A percentile compares a stretch with the other conserved stretches of the same genome.
Evolutionary conservation across 2,329 filamentous ascomycete genomes (phyloP).

Genomic region (Boeremia lycopersici): DNA sequence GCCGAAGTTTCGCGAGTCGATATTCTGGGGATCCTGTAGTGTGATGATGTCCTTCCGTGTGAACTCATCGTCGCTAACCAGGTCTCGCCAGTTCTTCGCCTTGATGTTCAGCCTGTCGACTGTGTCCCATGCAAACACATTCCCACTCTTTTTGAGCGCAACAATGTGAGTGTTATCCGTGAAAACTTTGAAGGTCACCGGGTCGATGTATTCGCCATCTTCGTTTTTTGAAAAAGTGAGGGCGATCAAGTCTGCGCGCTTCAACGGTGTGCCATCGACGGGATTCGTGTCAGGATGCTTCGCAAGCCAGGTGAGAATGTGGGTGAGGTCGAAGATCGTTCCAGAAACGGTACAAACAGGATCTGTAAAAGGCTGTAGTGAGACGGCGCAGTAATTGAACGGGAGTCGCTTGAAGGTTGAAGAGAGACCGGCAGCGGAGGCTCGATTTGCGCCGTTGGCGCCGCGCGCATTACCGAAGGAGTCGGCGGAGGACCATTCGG

Average conservation of each 20-base stretch:
- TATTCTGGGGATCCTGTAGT: slow-evolving; percentile 92
- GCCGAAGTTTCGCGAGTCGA: slow-evolving; percentile 79
- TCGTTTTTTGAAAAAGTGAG: slow-evolving; percentile 92
- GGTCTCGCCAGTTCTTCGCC: slow-evolving; percentile 91
- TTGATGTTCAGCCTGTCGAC: slow-evolving; percentile 96
- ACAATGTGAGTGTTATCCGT: slow-evolving; percentile 98
- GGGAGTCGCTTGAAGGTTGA: slow-evolving; percentile 84
- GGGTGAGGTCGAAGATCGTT: slow-evolving; percentile 92
- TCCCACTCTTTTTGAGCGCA: slow-evolving; percentile 82
- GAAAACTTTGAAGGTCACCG: slow-evolving; percentile 95
- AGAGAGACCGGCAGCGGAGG: slow-evolving; percentile 54
- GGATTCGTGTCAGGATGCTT: slow-evolving; percentile 94
- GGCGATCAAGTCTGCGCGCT: slow-evolving; percentile 83
- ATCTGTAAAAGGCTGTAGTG: slow-evolving; percentile 91
- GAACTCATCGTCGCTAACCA: slow-evolving; percentile 87
- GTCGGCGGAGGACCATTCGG: slow-evolving; percentile 93
- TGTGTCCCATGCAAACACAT: slow-evolving; percentile 96
- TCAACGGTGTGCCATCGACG: slow-evolving; percentile 78
- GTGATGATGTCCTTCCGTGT: slow-evolving; percentile 91
- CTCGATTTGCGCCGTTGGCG: slow-evolving; percentile 65
- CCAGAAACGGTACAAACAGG: slow-evolving; percentile 89
- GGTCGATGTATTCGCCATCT: slow-evolving; percentile 89
- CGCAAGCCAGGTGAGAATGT: slow-evolving; percentile 92
- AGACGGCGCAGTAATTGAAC: slow-evolving; percentile 97
- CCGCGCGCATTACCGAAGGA: slow-evolving; percentile 82